Conservation (phyloP, 768 basidiomycete species). For the Leccinum longicurvipes region DNA sequence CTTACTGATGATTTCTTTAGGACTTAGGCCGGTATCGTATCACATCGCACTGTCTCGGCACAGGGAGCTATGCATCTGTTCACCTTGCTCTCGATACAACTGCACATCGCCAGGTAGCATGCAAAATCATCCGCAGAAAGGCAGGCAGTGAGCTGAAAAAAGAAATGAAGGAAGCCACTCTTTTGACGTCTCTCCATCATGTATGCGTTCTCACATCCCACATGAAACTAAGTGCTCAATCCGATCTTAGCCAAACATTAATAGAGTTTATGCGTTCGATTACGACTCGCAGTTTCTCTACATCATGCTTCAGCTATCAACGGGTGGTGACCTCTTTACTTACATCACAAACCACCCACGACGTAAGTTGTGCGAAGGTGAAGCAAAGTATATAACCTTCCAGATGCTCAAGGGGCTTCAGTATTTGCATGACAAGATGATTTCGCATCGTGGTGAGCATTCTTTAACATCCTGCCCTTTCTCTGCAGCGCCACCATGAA, state of each 20-base stretch:
- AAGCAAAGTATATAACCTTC: slow-evolving; percentile 81
- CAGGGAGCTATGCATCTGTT: slow-evolving; percentile 79
- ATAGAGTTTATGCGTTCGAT: slow-evolving; percentile 69
- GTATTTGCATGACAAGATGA: slow-evolving; percentile 67
- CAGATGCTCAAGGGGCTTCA: slow-evolving; percentile 69
- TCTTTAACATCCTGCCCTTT: background rate
- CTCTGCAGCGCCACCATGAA: background rate
- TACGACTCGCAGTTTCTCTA: slow-evolving; percentile 64
- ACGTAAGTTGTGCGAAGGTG: slow-evolving; percentile 65
- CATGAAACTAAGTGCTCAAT: background rate
- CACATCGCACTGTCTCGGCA: slow-evolving; percentile 77
- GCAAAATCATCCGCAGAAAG: slow-evolving; percentile 74
- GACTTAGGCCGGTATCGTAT: slow-evolving; percentile 64
- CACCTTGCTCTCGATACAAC: slow-evolving; percentile 69
- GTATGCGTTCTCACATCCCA: slow-evolving; percentile 38
- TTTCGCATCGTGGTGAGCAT: slow-evolving; percentile 73
- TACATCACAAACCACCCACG: slow-evolving; percentile 67
- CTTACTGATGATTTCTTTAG: slow-evolving; percentile 32
- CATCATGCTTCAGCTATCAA: slow-evolving; percentile 82
- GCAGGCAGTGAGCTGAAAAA: slow-evolving; percentile 37
- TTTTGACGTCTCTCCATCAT: slow-evolving; percentile 68
- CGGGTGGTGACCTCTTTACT: slow-evolving; percentile 85
- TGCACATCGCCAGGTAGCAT: slow-evolving; percentile 72
- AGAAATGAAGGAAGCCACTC: slow-evolving; percentile 77
- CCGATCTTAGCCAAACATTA: slow-evolving; percentile 68